Evolutionary conservation across 345 rosid genomes (phyloP), one percentile per base, ranked within the genome.

Genomic region (Noccaea bulbosa): DNA sequence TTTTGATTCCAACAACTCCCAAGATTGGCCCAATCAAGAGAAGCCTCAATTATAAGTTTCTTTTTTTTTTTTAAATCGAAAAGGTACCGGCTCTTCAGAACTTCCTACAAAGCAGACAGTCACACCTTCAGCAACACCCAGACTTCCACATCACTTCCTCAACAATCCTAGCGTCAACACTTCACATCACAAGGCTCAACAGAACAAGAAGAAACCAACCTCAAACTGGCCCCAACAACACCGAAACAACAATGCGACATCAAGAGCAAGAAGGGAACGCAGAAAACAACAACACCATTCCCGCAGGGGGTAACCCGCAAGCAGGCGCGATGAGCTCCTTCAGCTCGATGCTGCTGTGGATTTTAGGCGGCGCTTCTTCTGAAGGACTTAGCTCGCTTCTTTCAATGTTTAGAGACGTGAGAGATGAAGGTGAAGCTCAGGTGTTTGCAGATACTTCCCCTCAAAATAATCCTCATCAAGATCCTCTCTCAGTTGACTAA

Each of bases 91-190:
- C 99, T 11, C 82, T 92, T 43, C 97, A 92, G 53, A 84, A 98
- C 76, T 90, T 84, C 78, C 85, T 95, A 77, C 96, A 85, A 80
- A 81, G 81, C 71, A 77, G 93, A 46, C 87, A 89, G 6, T 81
- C 91, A 7, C 98, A 95, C 74, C 76, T 87, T 77, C 98, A 85
- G 67, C 98, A 90, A 48, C 97, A 86, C 64, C 94, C 97, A 0
- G 96, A 90, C 81, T 90, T 90, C 82, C 98, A 90, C 74, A 88
- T 92, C 74, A 92, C 97, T 60, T 89, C 99, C 4, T 95, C 98
- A 7, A 95, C 99, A 46, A 84, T 95, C 76, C 86, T 95, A 33
- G 97, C 99, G 33, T 95, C 99, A 15, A 95, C 96, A 5, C 66
- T 95, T 69, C 99, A 95, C 83, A 90, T 92, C 76, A 88, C 98